Conservation (phyloP, 2,329 filamentous ascomycete genomes). For the Microdochium nivale region DNA sequence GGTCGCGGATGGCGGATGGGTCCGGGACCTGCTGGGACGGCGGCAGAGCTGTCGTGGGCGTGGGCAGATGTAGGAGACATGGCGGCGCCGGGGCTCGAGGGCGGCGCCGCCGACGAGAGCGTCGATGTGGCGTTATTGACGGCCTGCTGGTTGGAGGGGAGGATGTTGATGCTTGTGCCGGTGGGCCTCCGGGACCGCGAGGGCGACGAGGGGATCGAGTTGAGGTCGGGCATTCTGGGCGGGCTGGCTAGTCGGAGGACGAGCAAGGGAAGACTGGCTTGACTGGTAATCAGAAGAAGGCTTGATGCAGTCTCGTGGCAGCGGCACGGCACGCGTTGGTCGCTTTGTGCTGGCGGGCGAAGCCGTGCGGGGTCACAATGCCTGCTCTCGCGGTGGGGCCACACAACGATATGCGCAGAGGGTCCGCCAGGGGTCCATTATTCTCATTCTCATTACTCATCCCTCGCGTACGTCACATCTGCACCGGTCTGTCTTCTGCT, state of each 20-base stretch:
- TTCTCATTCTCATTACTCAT: too few species aligned
- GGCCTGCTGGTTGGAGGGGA: constrained; percentile 46
- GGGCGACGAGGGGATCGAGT: constrained; percentile 44
- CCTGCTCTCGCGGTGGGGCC: too few species aligned
- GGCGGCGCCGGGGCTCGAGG: constrained; percentile 18
- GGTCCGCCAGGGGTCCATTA: too few species aligned
- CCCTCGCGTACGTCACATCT: too few species aligned
- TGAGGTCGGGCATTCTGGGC: constrained; percentile 33
- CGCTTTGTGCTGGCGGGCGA: too few species aligned
- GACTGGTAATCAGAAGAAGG: too few species aligned
- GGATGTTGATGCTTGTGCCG: constrained; percentile 30
- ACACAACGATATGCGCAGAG: too few species aligned
- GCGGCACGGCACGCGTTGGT: too few species aligned
- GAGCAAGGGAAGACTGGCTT: neutral
- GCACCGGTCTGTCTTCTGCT: too few species aligned
- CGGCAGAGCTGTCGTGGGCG: constrained; percentile 14
- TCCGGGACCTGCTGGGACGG: constrained; percentile 46
- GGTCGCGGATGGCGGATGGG: constrained; percentile 82
- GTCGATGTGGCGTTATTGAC: constrained; percentile 31
- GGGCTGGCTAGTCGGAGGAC: neutral
- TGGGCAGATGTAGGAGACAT: neutral
- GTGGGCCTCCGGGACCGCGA: constrained; percentile 28
- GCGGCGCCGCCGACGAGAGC: constrained; percentile 23
- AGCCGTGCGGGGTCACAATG: too few species aligned
- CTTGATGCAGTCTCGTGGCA: too few species aligned